phyloP scores from a whole-genome alignment of 805 yeast genomes.

The Torulaspora maleeae region DNA sequence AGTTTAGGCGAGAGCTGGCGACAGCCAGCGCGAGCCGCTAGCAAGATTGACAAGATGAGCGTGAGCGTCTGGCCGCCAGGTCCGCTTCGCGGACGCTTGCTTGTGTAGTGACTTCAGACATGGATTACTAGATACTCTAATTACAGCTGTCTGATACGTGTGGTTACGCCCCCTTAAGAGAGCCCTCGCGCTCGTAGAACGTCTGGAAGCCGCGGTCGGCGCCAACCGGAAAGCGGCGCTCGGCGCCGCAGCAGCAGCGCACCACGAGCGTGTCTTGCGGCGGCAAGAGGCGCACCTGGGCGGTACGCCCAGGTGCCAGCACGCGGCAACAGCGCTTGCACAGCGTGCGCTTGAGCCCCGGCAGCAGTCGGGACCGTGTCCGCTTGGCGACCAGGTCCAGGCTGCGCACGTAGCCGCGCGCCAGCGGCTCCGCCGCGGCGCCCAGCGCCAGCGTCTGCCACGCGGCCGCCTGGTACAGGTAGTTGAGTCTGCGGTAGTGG shows the following conservation, averaged over 20 bases:
- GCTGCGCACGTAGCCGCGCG: slow-evolving; percentile 51
- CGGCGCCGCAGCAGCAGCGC: slow-evolving; percentile 49
- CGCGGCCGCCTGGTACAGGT: slow-evolving; percentile 52
- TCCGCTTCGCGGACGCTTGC: too few species aligned
- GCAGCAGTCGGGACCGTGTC: slow-evolving; percentile 60
- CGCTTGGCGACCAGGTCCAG: slow-evolving; percentile 62
- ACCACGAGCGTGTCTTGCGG: slow-evolving; percentile 44
- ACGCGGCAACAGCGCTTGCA: slow-evolving; percentile 63
- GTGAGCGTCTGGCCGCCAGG: too few species aligned
- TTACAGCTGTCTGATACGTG: too few species aligned
- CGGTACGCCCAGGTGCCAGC: slow-evolving; percentile 40
- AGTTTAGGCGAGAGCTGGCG: too few species aligned
- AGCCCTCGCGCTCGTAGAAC: slow-evolving; percentile 15
- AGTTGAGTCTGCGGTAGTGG: slow-evolving; percentile 55
- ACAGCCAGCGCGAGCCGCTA: background rate
- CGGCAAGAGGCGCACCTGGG: slow-evolving; percentile 12
- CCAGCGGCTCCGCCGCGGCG: slow-evolving; percentile 37
- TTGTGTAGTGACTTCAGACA: too few species aligned
- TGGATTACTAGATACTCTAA: too few species aligned
- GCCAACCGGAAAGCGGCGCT: slow-evolving; percentile 62
- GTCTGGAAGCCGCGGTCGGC: slow-evolving; percentile 42
- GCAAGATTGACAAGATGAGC: too few species aligned
- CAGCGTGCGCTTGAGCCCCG: slow-evolving; percentile 57
- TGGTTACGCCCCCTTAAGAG: too few species aligned
- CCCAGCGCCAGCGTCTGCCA: slow-evolving; percentile 33